Conservation (phyloP, 352 stramenopile genomes). For the Pythium plurisporium region DNA sequence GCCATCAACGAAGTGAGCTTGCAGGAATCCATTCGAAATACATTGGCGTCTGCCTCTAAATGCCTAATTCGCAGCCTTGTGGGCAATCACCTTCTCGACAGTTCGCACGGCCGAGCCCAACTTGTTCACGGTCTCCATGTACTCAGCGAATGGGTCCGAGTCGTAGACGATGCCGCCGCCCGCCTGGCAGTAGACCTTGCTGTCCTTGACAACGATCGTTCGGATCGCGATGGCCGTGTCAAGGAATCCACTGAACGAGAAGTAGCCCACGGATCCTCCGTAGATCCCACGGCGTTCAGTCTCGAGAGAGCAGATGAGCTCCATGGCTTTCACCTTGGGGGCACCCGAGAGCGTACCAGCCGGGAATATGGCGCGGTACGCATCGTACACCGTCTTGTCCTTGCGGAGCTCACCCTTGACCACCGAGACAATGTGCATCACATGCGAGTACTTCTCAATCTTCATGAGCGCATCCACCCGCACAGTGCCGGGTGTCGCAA, state of each 20-base stretch:
- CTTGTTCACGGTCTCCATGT: slow-evolving; percentile 90
- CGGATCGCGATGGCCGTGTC: slow-evolving; percentile 89
- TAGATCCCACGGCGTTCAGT: slow-evolving; percentile 81
- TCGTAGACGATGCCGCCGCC: slow-evolving; percentile 88
- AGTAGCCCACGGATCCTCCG: slow-evolving; percentile 83
- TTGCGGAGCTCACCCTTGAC: slow-evolving; percentile 78
- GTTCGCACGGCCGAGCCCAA: slow-evolving; percentile 78
- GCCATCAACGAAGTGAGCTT: neutral
- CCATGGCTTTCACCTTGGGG: slow-evolving; percentile 87
- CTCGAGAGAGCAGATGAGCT: slow-evolving; percentile 85
- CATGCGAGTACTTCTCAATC: slow-evolving; percentile 90
- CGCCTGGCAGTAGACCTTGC: slow-evolving; percentile 79
- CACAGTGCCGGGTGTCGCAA: slow-evolving; percentile 76
- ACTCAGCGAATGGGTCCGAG: slow-evolving; percentile 82
- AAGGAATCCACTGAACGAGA: slow-evolving; percentile 82
- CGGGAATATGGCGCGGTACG: slow-evolving; percentile 87
- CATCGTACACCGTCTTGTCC: slow-evolving; percentile 84
- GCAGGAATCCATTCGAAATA: too few relatives aligned
- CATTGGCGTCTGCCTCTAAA: too few relatives aligned
- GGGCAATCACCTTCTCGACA: slow-evolving; percentile 67
- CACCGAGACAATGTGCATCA: slow-evolving; percentile 91
- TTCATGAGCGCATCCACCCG: slow-evolving; percentile 85
- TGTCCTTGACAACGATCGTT: slow-evolving; percentile 80
- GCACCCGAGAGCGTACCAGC: slow-evolving; percentile 85
- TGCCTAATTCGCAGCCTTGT: slow-evolving; percentile 28